Conservation (phyloP, 768 basidiomycete species). For the Filobasidium floriforme region DNA sequence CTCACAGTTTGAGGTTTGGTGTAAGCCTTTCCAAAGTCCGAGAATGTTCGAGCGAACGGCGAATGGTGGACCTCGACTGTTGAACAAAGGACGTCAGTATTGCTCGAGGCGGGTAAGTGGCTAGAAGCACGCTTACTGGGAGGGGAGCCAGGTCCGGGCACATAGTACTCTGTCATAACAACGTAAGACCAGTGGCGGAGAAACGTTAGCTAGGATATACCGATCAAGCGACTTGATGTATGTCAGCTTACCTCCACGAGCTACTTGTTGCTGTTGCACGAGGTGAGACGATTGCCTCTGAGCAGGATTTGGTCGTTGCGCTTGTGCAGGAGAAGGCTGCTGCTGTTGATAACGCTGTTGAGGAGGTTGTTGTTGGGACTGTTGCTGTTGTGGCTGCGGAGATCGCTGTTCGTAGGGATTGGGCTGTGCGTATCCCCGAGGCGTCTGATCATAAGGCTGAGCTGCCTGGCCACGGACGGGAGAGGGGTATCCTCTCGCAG, state of each 20-base stretch:
- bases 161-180: constrained; percentile 9
- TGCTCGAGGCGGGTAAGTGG: neutral
- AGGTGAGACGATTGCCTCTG: constrained; percentile 8
- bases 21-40: constrained; percentile 40
- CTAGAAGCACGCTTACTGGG: constrained; percentile 4
- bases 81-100: neutral
- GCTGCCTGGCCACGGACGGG: neutral
- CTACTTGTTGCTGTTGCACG: neutral
- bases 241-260: neutral
- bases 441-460: neutral
- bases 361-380: neutral
- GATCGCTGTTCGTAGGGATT: no score
- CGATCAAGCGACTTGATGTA: neutral
- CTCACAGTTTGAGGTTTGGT: constrained; percentile 42
- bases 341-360: neutral
- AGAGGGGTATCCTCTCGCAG: neutral
- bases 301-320: neutral
- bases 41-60: constrained; percentile 43
- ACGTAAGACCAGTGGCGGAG: neutral
- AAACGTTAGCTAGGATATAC: neutral
- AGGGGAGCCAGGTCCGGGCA: constrained; percentile 15
- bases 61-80: constrained; percentile 43
- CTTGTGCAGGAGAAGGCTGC: neutral
- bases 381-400: neutral
- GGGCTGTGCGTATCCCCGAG: no score